Base-by-base conservation (phyloP, 2,329 filamentous ascomycete genomes). In the Aspergillus amoenus region DNA sequence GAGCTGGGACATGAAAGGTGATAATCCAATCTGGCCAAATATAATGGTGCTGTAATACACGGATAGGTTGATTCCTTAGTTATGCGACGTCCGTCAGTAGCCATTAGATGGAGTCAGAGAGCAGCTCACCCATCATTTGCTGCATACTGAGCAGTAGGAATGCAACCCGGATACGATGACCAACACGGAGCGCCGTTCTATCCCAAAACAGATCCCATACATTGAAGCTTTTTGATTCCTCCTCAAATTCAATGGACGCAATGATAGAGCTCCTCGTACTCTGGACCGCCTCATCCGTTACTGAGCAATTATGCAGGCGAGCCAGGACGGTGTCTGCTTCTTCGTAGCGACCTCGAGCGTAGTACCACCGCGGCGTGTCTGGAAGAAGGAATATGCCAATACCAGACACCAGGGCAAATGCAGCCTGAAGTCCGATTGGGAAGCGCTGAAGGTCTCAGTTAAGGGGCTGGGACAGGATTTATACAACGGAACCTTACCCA, bases 1-100 rank as follows among this genome's bases (percentile, higher is more conserved):
- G 8, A 52, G 48, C 22, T 52, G 48, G 3, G 48, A 52, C 37
- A 52, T 9, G 24, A 52, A 52, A 17, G 34, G 5, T 3, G 48
- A 52, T 1, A 52, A 24, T 4, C 48, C 48, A 17, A 52, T 43
- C n/a, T 52, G 48, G 7, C 37, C 34, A 13, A 52, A 52, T 4
- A 52, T 43, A 12, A 52, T 18, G 5, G 48, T 52, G 24, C 48
- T 52, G n/a, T 52, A 52, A 13, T 52, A 52, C 1, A 52, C 48
- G 9, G 48, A 52, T 1, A 52, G 6, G 18, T 52, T 52, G 48
- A 52, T 52, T 42, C 48, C 48, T n/a, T n/a, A n/a, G n/a, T n/a
- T n/a, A n/a, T n/a, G n/a, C n/a, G n/a, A n/a, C n/a, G n/a, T n/a
- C n/a, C n/a, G n/a, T n/a, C n/a, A n/a, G n/a, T n/a, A n/a, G n/a